Conservation (phyloP, 768 basidiomycete species). For the Phylloporus sp. region DNA sequence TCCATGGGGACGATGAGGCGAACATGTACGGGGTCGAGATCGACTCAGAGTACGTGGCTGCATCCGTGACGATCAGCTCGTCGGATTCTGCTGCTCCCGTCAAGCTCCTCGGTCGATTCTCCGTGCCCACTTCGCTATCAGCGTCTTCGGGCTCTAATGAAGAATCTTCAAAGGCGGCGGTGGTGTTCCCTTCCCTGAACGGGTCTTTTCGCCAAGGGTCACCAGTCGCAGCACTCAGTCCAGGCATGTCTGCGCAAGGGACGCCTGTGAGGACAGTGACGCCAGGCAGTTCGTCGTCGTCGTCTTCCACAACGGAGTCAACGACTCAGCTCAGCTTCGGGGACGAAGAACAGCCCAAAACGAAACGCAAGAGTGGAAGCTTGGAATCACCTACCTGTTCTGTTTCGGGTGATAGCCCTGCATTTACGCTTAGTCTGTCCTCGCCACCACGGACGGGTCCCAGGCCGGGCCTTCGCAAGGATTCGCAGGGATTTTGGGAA, state of each 20-base stretch:
- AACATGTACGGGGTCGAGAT: slow-evolving; percentile 6
- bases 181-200: slow-evolving; percentile 25
- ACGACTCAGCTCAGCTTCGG: not conserved
- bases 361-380: not conserved
- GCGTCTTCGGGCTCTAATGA: not conserved
- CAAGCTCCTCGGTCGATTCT: slow-evolving; percentile 11
- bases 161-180: slow-evolving; percentile 8
- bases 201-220: slow-evolving; percentile 18
- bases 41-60: not conserved
- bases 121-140: slow-evolving; percentile 7
- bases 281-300: not conserved
- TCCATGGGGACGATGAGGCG: slow-evolving; percentile 15
- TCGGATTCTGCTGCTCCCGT: slow-evolving; percentile 16
- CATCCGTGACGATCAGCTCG: not conserved
- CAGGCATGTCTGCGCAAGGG: slow-evolving; percentile 7
- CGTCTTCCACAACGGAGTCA: not conserved
- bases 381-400: not conserved
- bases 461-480: slow-evolving; percentile 14
- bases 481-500: slow-evolving; percentile 29
- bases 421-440: slow-evolving; percentile 4
- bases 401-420: slow-evolving; percentile 1
- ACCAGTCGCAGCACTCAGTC: not conserved
- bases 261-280: slow-evolving; percentile 10
- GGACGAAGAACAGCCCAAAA: slow-evolving; percentile 1
- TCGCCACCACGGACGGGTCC: slow-evolving; percentile 11